Base-by-base conservation (phyloP, 1,284 basidiomycete genomes). In the Ustilago crameri region DNA sequence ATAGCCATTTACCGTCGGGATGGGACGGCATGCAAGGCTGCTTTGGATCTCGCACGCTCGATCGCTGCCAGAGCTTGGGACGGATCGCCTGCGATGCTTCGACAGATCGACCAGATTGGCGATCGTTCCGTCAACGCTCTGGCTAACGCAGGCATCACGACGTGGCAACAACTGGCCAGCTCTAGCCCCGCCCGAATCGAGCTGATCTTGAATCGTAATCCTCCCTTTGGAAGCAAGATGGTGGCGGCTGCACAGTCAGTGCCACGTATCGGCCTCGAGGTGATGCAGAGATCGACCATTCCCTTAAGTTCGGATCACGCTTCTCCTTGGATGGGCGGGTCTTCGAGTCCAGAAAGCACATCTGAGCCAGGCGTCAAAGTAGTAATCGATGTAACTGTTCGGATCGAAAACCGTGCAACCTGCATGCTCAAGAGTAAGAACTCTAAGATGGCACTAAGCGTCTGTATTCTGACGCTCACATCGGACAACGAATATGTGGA, bases 41-140 rank as follows among this genome's bases (percentile, higher is more conserved):
- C 72, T 5, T 58, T 74, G 27, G 75, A 76, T 24, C 60, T 76
- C 10, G 59, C 80, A 9, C 78, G 84, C 5, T 82, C 77, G 75
- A 81, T 93, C 41, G 87, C 86, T 56, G 91, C 91, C 12, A 92
- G 90, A 76, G 89, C 91, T 46, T 93, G 92, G 92, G 92, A 93
- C 75, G 91, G 92, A 76, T 86, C 91, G 35, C 90, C 91, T 14
- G 85, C 89, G 20, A 90, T 92, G 15, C 85, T 93, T 56, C 87
- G 89, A 49, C 92, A 93, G 78, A 87, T 93, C 46, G 89, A 91
- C 44, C 88, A 67, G 22, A 89, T 93, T 47, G 92, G 92, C 40
- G 91, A 93, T 77, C 92, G 92, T 87, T 92, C 69, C 12, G 64
- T 74, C 52, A 75, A 73, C 30, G 65, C 62, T 9, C 57, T 79